Conservation (phyloP, 2,329 filamentous ascomycete genomes). For the Phaeosphaeria sp. region DNA sequence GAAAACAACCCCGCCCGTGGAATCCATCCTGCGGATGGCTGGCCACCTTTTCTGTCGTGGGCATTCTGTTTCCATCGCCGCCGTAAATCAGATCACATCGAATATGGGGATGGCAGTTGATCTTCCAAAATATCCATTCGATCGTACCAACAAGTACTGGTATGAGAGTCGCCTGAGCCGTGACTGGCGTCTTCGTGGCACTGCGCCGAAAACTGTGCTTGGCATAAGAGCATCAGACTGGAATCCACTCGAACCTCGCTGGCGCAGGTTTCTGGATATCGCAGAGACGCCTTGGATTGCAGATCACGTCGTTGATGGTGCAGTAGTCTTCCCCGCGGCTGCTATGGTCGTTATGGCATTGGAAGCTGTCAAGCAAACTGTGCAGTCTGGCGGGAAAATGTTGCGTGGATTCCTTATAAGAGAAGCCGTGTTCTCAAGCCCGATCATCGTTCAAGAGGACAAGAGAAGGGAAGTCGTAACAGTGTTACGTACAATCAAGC, state of each 20-base stretch:
- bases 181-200: too few species aligned
- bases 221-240: too few species aligned
- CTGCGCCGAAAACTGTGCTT: too few species aligned
- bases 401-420: conserved; percentile 11
- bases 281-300: too few species aligned
- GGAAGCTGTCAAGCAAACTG: too few species aligned
- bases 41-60: neutral
- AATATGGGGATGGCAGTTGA: neutral
- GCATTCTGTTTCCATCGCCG: neutral
- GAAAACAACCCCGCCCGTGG: neutral
- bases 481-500: neutral
- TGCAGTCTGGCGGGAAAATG: too few species aligned
- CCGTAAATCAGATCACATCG: conserved; percentile 3
- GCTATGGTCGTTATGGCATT: too few species aligned
- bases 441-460: conserved; percentile 3
- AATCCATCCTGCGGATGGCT: neutral
- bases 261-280: too few species aligned
- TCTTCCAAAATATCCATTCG: neutral
- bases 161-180: too few species aligned
- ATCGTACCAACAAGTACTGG: neutral
- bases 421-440: conserved; percentile 9
- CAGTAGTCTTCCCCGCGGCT: too few species aligned
- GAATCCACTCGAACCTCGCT: too few species aligned
- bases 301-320: too few species aligned
- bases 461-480: neutral